phyloP scores from a whole-genome alignment of 1,284 basidiomycete species.

The Microbotryum silenes-acaulis region DNA sequence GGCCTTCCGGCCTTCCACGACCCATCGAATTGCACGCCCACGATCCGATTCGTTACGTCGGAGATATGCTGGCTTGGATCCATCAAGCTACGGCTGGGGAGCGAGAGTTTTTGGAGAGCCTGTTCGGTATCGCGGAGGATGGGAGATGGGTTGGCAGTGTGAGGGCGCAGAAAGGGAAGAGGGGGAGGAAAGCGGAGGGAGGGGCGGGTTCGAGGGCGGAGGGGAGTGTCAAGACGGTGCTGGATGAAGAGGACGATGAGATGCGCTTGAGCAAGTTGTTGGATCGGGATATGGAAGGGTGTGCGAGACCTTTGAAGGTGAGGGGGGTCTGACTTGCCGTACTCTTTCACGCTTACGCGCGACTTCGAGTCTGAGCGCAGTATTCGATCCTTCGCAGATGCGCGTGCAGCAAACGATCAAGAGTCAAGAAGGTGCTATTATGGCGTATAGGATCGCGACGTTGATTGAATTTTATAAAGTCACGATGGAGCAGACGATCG shows the following conservation, averaged over 20 bases:
- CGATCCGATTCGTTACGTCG: constrained; percentile 89
- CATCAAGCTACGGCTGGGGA: constrained; percentile 93
- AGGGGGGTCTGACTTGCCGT: constrained; percentile 11
- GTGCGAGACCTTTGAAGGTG: constrained; percentile 79
- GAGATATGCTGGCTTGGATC: constrained; percentile 98
- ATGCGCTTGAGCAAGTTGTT: constrained; percentile 72
- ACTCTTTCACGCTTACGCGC: too few relatives aligned
- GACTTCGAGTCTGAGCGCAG: neutral
- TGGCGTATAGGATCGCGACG: constrained; percentile 83
- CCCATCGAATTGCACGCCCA: constrained; percentile 97
- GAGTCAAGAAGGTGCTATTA: constrained; percentile 84
- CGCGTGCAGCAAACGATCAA: constrained; percentile 86
- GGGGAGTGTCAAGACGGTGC: constrained; percentile 35
- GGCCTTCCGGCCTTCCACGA: constrained; percentile 74
- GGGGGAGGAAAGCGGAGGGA: constrained; percentile 16
- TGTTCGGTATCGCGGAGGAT: constrained; percentile 64
- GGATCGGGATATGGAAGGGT: constrained; percentile 72
- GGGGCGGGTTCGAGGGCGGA: constrained; percentile 5
- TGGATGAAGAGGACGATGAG: constrained; percentile 55
- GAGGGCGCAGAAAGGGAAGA: constrained; percentile 30
- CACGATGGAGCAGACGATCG: constrained; percentile 87
- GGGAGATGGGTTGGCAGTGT: constrained; percentile 67
- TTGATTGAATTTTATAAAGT: constrained; percentile 88
- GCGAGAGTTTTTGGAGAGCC: constrained; percentile 77
- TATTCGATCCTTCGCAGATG: constrained; percentile 46